These are phyloP conservation scores for Scheffersomyces amazonensis DNA, from an alignment of 805 yeast genomes.

Conservation along the genomic window DNA sequence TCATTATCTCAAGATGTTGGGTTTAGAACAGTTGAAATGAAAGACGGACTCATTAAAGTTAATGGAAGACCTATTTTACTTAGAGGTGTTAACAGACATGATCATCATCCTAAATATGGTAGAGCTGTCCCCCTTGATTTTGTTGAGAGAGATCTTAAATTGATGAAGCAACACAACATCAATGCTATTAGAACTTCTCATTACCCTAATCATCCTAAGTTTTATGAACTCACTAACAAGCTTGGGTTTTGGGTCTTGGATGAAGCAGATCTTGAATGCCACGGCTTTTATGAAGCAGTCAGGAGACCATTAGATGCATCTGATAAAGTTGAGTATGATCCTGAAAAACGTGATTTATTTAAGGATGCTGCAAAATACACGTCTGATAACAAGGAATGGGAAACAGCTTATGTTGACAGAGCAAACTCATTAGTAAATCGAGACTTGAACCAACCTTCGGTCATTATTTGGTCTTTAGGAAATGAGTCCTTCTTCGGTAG, in stretches of 20 bases:
- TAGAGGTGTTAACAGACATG: constrained; percentile 35
- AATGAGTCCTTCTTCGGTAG: constrained; percentile 33
- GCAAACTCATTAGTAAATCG: constrained; percentile 24
- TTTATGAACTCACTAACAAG: constrained; percentile 25
- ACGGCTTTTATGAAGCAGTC: constrained; percentile 23
- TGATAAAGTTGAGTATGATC: constrained; percentile 9
- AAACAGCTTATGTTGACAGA: constrained; percentile 31
- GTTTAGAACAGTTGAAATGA: constrained; percentile 22
- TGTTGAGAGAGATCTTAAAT: constrained; percentile 22
- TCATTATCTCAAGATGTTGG: constrained; percentile 21
- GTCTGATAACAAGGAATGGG: constrained; percentile 28
- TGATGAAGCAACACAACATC: constrained; percentile 32
- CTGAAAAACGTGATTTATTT: constrained; percentile 4
- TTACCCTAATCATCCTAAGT: constrained; percentile 32
- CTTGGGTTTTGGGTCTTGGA: constrained; percentile 34
- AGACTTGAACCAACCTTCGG: constrained; percentile 31
- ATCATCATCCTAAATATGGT: constrained; percentile 29
- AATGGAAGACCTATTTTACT: constrained; percentile 26
- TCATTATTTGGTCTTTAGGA: constrained; percentile 38
- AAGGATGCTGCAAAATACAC: constrained; percentile 19
- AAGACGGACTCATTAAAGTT: constrained; percentile 20
- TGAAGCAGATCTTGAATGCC: constrained; percentile 37
- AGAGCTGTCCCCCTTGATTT: constrained; percentile 33
- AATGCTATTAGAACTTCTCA: constrained; percentile 36
- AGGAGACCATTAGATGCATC: constrained; percentile 6